Evolutionary conservation across 148 eudicot species (phyloP).

Genomic region (Hydrangea macrophylla): DNA sequence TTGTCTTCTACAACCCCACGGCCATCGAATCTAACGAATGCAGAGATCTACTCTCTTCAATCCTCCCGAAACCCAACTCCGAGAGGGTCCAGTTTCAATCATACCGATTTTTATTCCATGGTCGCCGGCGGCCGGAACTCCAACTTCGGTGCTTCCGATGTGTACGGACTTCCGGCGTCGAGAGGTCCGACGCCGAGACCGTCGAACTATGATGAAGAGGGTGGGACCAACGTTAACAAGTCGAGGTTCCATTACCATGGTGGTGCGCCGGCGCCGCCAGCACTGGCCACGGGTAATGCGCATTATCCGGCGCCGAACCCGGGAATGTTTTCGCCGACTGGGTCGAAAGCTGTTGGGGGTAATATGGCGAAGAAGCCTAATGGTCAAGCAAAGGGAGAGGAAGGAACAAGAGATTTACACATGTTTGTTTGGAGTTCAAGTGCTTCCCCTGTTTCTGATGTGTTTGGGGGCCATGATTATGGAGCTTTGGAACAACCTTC

Average conservation of each 20-base stretch:
- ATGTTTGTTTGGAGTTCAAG: constrained; percentile 94
- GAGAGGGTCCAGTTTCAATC: constrained; percentile 81
- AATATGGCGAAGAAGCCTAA: constrained; percentile 27
- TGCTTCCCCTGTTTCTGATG: constrained; percentile 75
- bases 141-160: constrained; percentile 73
- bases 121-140: constrained; percentile 59
- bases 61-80: constrained; percentile 81
- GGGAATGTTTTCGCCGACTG: constrained; percentile 78
- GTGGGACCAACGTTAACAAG: constrained; percentile 24
- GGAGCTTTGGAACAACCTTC: constrained; percentile 41
- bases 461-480: constrained; percentile 64
- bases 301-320: constrained; percentile 84
- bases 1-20: constrained; percentile 54
- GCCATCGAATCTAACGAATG: constrained; percentile 74
- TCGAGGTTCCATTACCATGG: constrained; percentile 31
- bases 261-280: constrained; percentile 1
- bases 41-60: constrained; percentile 87
- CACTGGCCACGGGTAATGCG: not conserved
- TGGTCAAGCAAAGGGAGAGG: constrained; percentile 32
- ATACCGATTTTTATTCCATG: constrained; percentile 79
- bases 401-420: constrained; percentile 60
- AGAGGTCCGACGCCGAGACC: constrained; percentile 75
- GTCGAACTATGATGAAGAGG: constrained; percentile 76
- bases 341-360: constrained; percentile 21
- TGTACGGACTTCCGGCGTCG: constrained; percentile 45